Evolutionary conservation across 2,329 filamentous ascomycete genomes (phyloP), one percentile per base, ranked within the genome.

Genomic region (Microsporum ferrugineum): DNA sequence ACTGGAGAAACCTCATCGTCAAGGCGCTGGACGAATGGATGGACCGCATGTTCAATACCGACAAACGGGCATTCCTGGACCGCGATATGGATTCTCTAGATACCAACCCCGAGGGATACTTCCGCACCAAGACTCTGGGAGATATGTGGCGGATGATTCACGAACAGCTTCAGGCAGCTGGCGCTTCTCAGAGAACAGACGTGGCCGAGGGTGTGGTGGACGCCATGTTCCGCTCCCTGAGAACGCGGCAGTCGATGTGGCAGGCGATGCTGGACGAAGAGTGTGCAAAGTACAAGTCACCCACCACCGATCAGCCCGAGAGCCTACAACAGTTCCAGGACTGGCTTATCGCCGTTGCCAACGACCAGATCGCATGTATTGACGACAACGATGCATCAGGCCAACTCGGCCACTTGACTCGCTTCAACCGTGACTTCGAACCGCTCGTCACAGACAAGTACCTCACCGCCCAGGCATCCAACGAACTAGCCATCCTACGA

Each of bases 61-160:
- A 99, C 75, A 83, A 82, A 69, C 87, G 86, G 68, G 87, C 89
- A 67, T 95, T 99, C 73, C 79, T 84, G 56, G 85, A 90, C 61
- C 85, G 91, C 64, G 86, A 85, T 67, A 81, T 86, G 62, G 88
- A 91, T 68, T 89, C 91, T 70, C 80, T 96, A 64, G 91, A 96
- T 71, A 85, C 84, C 68, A 91, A 95, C 73, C 86, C 91, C 70
- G 91, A 95, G 72, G 90, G 90, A 63, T 91, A 89, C 72, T 91
- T 96, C 76, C 87, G 92, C 57, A 96, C 91, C 58, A 91, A 89
- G 76, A 96, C 91, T 63, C 79, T 96, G 60, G 88, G 91, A 61
- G 91, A 96, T 69, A 88, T 97, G 80, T 99, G 95, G 91, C 88
- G 91, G 63, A 97, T 99, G 91, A 80, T 99, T 65, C 86, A 89